Evolutionary conservation across 108 stramenopile species (phyloP).

Genomic region (Cylindrotheca fusiformis): DNA sequence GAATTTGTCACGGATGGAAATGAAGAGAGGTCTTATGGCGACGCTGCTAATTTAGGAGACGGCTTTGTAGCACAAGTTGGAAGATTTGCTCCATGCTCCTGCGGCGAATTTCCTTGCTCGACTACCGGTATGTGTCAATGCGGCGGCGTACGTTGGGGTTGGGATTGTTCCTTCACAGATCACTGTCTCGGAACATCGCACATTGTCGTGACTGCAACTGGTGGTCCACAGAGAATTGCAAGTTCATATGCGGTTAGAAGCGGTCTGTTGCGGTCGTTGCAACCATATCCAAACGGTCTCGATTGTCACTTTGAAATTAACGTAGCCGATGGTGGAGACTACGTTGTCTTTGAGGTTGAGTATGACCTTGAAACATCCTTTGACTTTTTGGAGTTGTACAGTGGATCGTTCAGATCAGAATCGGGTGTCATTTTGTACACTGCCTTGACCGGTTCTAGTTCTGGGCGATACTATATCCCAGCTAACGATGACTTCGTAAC

Average conservation of each 20-base stretch:
- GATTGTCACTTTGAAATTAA: constrained; percentile 6
- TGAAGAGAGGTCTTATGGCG: constrained; percentile 1
- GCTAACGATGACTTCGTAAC: constrained; percentile 1
- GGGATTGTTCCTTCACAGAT: constrained; percentile 3
- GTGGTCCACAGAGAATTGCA: not conserved
- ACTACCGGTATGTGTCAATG: constrained; percentile 3
- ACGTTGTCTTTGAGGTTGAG: not conserved
- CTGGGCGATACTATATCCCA: constrained; percentile 3
- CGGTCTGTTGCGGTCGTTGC: not conserved
- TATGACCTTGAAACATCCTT: constrained; percentile 6
- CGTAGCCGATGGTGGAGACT: not conserved
- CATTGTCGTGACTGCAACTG: not conserved
- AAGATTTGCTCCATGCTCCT: not conserved
- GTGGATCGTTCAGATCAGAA: not conserved
- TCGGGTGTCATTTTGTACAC: not conserved
- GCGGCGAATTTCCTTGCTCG: not conserved
- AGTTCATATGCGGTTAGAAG: not conserved
- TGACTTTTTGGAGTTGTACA: constrained; percentile 5
- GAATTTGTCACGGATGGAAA: constrained; percentile 11
- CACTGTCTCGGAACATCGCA: constrained; percentile 1
- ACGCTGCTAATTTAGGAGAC: not conserved
- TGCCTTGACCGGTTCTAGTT: not conserved
- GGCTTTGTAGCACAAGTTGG: constrained; percentile 3
- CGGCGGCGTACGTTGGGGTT: not conserved
- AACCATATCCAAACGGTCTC: constrained; percentile 3